Evolutionary conservation across 306 rosid species (phyloP).

Genomic region (Vicia faba): DNA sequence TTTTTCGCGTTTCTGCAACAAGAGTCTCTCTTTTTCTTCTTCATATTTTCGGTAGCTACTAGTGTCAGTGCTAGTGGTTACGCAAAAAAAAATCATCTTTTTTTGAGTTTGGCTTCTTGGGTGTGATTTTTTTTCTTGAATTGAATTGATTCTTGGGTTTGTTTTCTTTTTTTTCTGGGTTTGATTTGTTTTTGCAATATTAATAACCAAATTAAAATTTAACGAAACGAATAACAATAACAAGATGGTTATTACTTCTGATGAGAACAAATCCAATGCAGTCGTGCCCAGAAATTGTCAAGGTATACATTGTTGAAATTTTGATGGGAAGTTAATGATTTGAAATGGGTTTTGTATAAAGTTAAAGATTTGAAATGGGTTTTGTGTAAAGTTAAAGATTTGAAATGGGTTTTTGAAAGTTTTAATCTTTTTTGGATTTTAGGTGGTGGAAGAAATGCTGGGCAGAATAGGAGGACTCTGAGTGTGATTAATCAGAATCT

Average conservation of each 20-base stretch:
- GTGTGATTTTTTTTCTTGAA: conserved; percentile 11
- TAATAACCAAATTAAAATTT: conserved; percentile 6
- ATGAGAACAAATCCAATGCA: conserved; percentile 58
- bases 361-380: conserved; percentile 14
- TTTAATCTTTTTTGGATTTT: conserved; percentile 21
- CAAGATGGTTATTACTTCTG: conserved; percentile 60
- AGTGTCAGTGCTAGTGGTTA: conserved; percentile 27
- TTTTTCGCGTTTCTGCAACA: not conserved
- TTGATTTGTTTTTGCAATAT: conserved; percentile 8
- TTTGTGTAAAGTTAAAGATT: conserved; percentile 8
- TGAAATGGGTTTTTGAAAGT: conserved; percentile 4
- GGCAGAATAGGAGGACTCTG: conserved; percentile 70
- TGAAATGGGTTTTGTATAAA: conserved; percentile 13
- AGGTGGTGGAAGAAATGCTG: conserved; percentile 52
- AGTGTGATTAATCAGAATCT: conserved; percentile 64
- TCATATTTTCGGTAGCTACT: not conserved
- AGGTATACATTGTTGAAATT: conserved; percentile 50
- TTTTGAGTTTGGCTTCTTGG: conserved; percentile 18
- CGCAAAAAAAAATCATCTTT: not conserved
- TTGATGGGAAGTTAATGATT: conserved; percentile 10
- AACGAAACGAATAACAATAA: conserved; percentile 19
- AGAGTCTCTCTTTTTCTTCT: conserved; percentile 1
- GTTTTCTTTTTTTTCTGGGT: not conserved
- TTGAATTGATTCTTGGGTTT: conserved; percentile 8
- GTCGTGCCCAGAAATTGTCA: conserved; percentile 57